Evolutionary conservation across 768 basidiomycete species (phyloP), one percentile per base, ranked within the genome.

Genomic region (Kwoniella europaea): DNA sequence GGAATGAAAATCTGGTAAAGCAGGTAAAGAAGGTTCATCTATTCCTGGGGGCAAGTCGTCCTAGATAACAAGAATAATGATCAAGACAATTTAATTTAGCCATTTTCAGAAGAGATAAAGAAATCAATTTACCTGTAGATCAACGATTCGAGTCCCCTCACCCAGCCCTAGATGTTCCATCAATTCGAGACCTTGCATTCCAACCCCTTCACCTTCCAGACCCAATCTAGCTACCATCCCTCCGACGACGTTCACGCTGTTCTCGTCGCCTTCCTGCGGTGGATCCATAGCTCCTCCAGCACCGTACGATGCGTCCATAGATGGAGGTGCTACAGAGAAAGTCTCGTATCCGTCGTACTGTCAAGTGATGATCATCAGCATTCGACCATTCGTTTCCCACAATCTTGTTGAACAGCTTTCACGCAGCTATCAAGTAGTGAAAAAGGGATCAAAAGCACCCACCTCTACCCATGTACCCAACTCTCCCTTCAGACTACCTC

Each of bases 261-360:
- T 77, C 4, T 78, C 77, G 55, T 78, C 78, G 1, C 75, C 77
- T 54, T 76, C 74, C 62, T 76, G 71, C 10, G 82, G 82, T 5
- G 79, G 79, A 60, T 83, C 82, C 81, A 83, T 83, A 20, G 69
- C 69, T 1, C 82, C 79, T 4, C 74, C 74, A 20, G 72, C 78
- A 20, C 82, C 81, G 27, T 78, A 76, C 13, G 77, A 79, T 15
- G 71, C 79, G 20, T 73, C 50, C 22, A 77, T 74, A 29, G 75
- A 66, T 4, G 82, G 82, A 12, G 82, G 82, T 4, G 76, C 75
- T 7, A 79, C 74, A 2, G 79, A 81, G 67, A 83, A 83, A 4
- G 79, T 82, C 69, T 83, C 82, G 62, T 83, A 83, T 1, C 82
- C 82, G 64, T 83, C 82, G 65, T 80, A 82, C 77, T 83, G 18